phyloP scores from a whole-genome alignment of 208 protist genomes.

The Trypanosomatidae sp. region DNA sequence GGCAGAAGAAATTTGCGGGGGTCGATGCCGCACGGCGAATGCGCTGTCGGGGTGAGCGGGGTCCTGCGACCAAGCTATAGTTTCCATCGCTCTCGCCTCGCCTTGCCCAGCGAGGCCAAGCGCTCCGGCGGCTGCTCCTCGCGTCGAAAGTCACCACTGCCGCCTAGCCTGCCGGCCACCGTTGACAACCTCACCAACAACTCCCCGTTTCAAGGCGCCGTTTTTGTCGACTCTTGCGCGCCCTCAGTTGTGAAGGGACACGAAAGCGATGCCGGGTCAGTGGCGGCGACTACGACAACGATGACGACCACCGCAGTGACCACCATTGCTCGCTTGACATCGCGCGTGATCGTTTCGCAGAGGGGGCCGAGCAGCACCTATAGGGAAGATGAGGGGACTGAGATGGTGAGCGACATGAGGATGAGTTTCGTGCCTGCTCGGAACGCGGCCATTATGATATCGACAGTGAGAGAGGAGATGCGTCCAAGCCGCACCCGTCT shows the following conservation, averaged over 20 bases:
- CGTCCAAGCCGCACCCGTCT: background rate
- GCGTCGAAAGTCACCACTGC: background rate
- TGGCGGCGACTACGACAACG: conserved; percentile 1
- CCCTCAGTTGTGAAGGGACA: background rate
- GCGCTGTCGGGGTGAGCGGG: background rate
- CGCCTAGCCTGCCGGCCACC: background rate
- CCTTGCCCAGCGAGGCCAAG: background rate
- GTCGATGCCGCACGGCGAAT: background rate
- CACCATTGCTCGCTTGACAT: conserved; percentile 3
- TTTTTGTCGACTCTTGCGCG: background rate
- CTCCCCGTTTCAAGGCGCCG: background rate
- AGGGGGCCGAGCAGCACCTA: background rate
- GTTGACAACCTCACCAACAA: background rate
- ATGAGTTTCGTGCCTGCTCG: background rate
- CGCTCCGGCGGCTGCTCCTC: background rate
- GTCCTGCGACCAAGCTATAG: background rate
- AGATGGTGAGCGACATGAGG: background rate
- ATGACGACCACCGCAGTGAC: conserved; percentile 16
- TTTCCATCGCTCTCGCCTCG: background rate
- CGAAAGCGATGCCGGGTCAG: background rate
- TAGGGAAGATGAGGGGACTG: background rate
- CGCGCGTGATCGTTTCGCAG: background rate
- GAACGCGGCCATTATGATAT: background rate
- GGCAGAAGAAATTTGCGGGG: background rate
- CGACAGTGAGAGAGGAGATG: background rate